Conservation (phyloP, 257 asterid species). For the Fraxinus quadrangulata region DNA sequence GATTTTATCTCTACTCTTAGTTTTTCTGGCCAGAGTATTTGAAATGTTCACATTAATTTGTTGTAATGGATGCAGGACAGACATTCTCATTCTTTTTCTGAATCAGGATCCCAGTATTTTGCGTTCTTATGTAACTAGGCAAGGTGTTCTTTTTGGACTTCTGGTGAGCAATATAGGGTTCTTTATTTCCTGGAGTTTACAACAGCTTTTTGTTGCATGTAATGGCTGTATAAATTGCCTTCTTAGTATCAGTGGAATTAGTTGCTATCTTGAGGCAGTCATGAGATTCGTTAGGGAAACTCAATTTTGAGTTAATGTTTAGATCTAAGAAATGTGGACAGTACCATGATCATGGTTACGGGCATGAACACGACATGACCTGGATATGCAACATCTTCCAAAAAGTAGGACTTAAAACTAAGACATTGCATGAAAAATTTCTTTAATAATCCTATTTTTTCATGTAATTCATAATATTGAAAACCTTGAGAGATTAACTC, state of each 20-base stretch:
- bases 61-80: conserved; percentile 84
- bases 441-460: background rate
- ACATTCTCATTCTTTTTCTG: conserved; percentile 81
- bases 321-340: background rate
- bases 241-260: background rate
- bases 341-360: background rate
- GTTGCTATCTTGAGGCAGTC: background rate
- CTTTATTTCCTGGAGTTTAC: conserved; percentile 21
- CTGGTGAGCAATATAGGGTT: conserved; percentile 57
- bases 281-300: background rate
- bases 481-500: background rate
- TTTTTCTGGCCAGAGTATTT: conserved; percentile 24
- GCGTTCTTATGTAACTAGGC: conserved; percentile 72
- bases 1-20: background rate
- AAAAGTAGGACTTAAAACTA: background rate
- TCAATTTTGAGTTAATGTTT: background rate
- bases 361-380: background rate
- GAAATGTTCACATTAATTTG: conserved; percentile 30
- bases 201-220: conserved; percentile 17
- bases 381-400: background rate
- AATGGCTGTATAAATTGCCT: background rate
- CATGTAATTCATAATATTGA: background rate
- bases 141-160: conserved; percentile 76
- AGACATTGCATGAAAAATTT: background rate
- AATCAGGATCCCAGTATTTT: conserved; percentile 79